Conservation (phyloP, 306 rosid species). For the Pterocarpus macrocarpus region DNA sequence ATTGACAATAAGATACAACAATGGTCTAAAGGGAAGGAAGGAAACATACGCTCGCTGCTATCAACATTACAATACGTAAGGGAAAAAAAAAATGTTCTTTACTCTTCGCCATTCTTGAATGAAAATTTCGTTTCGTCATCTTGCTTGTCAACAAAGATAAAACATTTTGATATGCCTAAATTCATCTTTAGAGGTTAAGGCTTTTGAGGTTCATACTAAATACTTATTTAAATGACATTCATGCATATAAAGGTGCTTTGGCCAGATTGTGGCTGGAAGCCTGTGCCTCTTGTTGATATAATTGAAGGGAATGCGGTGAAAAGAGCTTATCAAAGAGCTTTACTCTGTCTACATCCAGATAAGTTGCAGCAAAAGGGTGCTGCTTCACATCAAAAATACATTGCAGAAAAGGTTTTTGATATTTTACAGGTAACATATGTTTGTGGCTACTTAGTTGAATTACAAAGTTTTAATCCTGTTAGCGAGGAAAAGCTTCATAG, state of each 20-base stretch:
- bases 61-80: slow-evolving; percentile 92
- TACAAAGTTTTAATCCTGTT: background rate
- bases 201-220: slow-evolving; percentile 26
- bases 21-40: slow-evolving; percentile 95
- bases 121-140: slow-evolving; percentile 24
- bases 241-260: slow-evolving; percentile 77
- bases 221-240: slow-evolving; percentile 33
- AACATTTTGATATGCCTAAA: slow-evolving; percentile 36
- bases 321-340: slow-evolving; percentile 93
- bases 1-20: slow-evolving; percentile 77
- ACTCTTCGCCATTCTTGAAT: slow-evolving; percentile 27
- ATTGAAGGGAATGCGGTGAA: slow-evolving; percentile 92
- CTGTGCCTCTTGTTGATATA: slow-evolving; percentile 90
- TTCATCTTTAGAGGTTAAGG: slow-evolving; percentile 29
- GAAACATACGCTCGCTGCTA: slow-evolving; percentile 89
- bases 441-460: slow-evolving; percentile 17
- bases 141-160: slow-evolving; percentile 37
- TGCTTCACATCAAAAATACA: slow-evolving; percentile 75
- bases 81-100: slow-evolving; percentile 12
- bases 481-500: too few relatives aligned
- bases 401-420: slow-evolving; percentile 86
- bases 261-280: slow-evolving; percentile 93
- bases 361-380: slow-evolving; percentile 98
- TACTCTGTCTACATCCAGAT: slow-evolving; percentile 95
- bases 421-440: slow-evolving; percentile 75